Evolutionary conservation across 352 stramenopile genomes (phyloP).

Genomic region (Pythium inflatum): DNA sequence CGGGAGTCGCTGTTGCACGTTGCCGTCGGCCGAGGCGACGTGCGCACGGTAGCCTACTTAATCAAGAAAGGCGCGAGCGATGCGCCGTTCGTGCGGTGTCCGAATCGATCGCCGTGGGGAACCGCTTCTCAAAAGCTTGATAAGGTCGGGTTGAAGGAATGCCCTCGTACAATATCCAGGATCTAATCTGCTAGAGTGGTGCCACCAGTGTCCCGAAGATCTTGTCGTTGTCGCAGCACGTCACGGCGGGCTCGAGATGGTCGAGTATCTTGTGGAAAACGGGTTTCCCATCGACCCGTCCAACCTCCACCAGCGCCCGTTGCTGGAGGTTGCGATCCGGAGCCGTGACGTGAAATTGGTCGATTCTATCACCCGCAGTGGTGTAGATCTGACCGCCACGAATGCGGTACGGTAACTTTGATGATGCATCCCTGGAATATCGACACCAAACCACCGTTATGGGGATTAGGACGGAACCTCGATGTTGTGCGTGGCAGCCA

Average conservation of each 20-base stretch:
- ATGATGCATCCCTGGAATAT: no score
- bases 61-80: not conserved
- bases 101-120: constrained; percentile 16
- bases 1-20: constrained; percentile 22
- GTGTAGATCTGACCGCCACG: constrained; percentile 6
- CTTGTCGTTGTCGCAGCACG: constrained; percentile 15
- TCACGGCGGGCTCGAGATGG: constrained; percentile 12
- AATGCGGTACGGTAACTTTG: not conserved
- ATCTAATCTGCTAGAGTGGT: not conserved
- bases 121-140: constrained; percentile 16
- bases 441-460: no score
- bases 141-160: constrained; percentile 3
- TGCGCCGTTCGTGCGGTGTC: constrained; percentile 17
- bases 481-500: constrained; percentile 23
- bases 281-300: constrained; percentile 9
- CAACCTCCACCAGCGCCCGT: constrained; percentile 16
- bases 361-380: constrained; percentile 2
- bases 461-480: constrained; percentile 11
- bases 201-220: constrained; percentile 21
- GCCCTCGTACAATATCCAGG: not conserved
- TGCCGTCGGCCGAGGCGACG: not conserved
- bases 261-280: not conserved
- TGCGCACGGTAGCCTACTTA: constrained; percentile 12
- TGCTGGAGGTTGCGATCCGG: constrained; percentile 10
- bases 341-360: constrained; percentile 6